phyloP scores from a whole-genome alignment of 768 basidiomycete species.

The Lactarius vividus region DNA sequence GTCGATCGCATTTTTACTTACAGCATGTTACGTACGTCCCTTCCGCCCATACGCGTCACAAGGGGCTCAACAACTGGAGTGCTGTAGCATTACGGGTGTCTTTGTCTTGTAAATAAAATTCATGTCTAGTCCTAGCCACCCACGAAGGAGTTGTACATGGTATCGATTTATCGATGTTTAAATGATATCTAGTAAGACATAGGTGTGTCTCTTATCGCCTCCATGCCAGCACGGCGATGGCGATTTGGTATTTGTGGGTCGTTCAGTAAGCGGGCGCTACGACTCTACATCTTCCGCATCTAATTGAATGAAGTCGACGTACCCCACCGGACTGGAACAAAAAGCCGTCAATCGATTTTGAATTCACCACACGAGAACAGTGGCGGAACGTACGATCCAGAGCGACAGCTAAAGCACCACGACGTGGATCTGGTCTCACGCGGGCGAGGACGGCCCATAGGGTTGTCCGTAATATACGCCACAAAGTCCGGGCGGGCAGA shows the following conservation, averaged over 20 bases:
- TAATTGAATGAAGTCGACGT: slow-evolving; percentile 26
- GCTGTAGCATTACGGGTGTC: neutral
- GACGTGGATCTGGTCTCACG: slow-evolving; percentile 20
- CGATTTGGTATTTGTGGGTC: neutral
- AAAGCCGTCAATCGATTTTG: neutral
- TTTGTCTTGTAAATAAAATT: neutral
- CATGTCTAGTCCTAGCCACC: neutral
- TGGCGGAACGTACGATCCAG: slow-evolving; percentile 19
- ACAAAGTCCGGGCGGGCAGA: slow-evolving; percentile 16
- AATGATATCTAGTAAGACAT: neutral
- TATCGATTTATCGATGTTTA: neutral
- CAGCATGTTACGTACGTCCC: neutral
- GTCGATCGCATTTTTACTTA: neutral
- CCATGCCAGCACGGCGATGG: neutral
- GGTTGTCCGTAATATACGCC: slow-evolving; percentile 26
- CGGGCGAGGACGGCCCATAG: slow-evolving; percentile 24
- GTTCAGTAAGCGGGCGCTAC: neutral
- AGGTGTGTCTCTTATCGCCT: neutral
- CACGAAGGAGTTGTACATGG: neutral
- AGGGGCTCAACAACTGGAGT: too few species aligned
- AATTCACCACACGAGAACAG: neutral
- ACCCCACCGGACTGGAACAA: slow-evolving; percentile 18
- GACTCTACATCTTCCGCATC: slow-evolving; percentile 24
- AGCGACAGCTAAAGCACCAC: slow-evolving; percentile 25
- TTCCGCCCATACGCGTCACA: too few species aligned